Percentiles rank a stretch among this genome's conserved stretches.
These are phyloP conservation scores for Phialophora expanda DNA, from an alignment of 2,329 filamentous ascomycete genomes.

Conservation along the genomic window DNA sequence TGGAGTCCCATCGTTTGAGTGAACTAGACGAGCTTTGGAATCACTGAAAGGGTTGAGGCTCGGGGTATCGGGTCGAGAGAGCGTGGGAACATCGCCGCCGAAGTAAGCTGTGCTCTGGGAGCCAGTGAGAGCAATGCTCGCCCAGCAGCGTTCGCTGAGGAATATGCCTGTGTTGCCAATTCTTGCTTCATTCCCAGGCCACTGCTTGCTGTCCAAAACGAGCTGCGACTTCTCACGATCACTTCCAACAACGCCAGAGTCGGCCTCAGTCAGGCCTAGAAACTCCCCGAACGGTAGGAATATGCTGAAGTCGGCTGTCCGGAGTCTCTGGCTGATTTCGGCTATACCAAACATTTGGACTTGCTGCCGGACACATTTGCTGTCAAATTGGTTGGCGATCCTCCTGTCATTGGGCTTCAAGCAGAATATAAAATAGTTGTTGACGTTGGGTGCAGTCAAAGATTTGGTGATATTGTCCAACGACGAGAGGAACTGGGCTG, in stretches of 20 bases:
- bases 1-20: slow-evolving; percentile 53
- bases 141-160: slow-evolving; percentile 93
- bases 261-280: slow-evolving; percentile 81
- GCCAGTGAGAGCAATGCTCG: slow-evolving; percentile 78
- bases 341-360: slow-evolving; percentile 95
- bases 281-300: slow-evolving; percentile 97
- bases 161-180: slow-evolving; percentile 94
- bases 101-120: slow-evolving; percentile 50
- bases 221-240: slow-evolving; percentile 90
- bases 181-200: slow-evolving; percentile 88
- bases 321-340: slow-evolving; percentile 90
- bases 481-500: slow-evolving; percentile 87
- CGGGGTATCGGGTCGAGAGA: slow-evolving; percentile 66
- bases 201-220: slow-evolving; percentile 88
- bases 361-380: slow-evolving; percentile 94
- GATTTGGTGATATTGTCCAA: slow-evolving; percentile 91
- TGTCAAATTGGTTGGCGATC: slow-evolving; percentile 98
- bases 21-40: slow-evolving; percentile 62
- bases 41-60: slow-evolving; percentile 53
- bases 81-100: slow-evolving; percentile 64
- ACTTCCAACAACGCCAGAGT: slow-evolving; percentile 84
- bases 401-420: slow-evolving; percentile 95
- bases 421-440: slow-evolving; percentile 96
- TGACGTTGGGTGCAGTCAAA: slow-evolving; percentile 79
- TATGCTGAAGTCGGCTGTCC: slow-evolving; percentile 92